Conservation (phyloP, 2,329 filamentous ascomycete species). For the Shiraia sp. region DNA sequence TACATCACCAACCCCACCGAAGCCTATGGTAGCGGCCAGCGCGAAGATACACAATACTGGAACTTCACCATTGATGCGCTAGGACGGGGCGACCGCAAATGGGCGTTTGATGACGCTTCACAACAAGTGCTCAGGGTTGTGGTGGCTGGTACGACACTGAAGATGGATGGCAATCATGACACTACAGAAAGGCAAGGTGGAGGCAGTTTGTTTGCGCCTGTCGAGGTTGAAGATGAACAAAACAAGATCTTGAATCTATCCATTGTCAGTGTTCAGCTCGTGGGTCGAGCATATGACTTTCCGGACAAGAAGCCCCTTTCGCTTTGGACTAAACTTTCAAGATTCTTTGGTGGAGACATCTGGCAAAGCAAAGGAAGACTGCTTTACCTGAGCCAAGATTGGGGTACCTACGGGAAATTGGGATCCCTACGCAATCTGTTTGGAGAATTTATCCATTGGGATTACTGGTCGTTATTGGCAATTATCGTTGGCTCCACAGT, state of each 20-base stretch:
- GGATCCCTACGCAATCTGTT: conserved; percentile 32
- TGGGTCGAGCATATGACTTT: conserved; percentile 26
- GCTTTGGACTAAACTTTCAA: conserved; percentile 21
- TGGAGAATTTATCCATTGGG: conserved; percentile 30
- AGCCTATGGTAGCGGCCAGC: conserved; percentile 10
- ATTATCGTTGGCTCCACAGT: conserved; percentile 21
- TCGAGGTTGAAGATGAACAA: conserved; percentile 11
- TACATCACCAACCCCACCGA: conserved; percentile 20
- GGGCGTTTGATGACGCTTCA: conserved; percentile 23
- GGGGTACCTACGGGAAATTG: conserved; percentile 36
- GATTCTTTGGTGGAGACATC: conserved; percentile 36
- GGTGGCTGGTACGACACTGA: conserved; percentile 22
- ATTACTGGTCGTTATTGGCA: conserved; percentile 27
- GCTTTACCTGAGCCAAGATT: conserved; percentile 32
- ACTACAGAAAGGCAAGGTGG: conserved; percentile 12
- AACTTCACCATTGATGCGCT: conserved; percentile 36
- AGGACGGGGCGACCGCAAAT: conserved; percentile 16
- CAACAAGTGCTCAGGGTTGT: conserved; percentile 35
- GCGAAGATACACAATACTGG: conserved; percentile 26
- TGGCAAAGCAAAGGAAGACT: conserved; percentile 28
- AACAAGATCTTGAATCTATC: conserved; percentile 23
- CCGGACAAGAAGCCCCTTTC: conserved; percentile 7
- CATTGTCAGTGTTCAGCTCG: conserved; percentile 29
- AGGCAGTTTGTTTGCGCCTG: conserved; percentile 23
- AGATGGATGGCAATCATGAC: conserved; percentile 7